Evolutionary conservation across 352 stramenopile species (phyloP).

Genomic region (Phytopythium litorale): DNA sequence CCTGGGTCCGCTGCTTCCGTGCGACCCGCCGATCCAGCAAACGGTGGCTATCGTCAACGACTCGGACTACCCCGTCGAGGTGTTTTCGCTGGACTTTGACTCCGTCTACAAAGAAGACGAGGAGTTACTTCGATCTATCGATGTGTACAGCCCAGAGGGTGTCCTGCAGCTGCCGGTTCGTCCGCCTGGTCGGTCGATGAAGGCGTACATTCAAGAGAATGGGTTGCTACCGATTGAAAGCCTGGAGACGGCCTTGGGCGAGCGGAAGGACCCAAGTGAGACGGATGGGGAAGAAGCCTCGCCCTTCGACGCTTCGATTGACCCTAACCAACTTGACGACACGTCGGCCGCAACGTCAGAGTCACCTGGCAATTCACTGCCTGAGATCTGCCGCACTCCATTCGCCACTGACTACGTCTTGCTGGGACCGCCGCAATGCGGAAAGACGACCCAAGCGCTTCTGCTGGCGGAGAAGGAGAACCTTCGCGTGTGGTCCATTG

Average conservation of each 20-base stretch:
- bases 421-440: constrained; percentile 66
- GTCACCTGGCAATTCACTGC: no score
- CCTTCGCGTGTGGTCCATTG: constrained; percentile 63
- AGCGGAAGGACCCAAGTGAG: not conserved
- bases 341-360: no score
- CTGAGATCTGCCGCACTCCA: not conserved
- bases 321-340: not conserved
- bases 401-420: constrained; percentile 75
- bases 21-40: constrained; percentile 29
- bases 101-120: constrained; percentile 82
- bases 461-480: constrained; percentile 75
- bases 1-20: constrained; percentile 87
- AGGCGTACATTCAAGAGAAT: constrained; percentile 50
- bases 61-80: constrained; percentile 86
- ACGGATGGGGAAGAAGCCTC: not conserved
- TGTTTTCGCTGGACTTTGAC: constrained; percentile 92
- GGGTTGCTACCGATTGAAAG: constrained; percentile 21
- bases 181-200: constrained; percentile 52
- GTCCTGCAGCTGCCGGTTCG: constrained; percentile 72
- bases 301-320: not conserved
- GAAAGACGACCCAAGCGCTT: constrained; percentile 76
- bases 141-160: constrained; percentile 60
- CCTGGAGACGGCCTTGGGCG: not conserved
- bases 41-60: constrained; percentile 86
- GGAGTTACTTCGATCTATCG: constrained; percentile 54